Base-by-base conservation (phyloP, 805 yeast species). In the Candida orba region DNA sequence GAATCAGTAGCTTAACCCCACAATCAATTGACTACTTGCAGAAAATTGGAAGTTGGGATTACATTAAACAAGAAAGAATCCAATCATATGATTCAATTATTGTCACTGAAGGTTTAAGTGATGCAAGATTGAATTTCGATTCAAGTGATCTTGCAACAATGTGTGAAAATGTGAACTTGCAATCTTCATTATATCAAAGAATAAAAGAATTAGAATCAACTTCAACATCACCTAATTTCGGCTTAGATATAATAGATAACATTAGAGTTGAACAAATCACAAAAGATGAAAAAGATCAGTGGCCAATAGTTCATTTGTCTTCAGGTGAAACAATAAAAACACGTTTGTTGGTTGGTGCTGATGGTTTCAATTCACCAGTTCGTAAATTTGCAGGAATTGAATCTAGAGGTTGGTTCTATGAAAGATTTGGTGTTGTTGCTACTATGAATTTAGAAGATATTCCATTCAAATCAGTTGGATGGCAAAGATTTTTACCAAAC, bases 291-390 rank as follows among this genome's bases (percentile, higher is more conserved):
- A 44, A 60, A 0, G 64, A 65, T 24, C 76, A 78, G 39, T 87
- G 96, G 95, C 97, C 97, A 1, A 58, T 78, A 8, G 80, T 91
- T 13, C 68, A 73, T 23, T 67, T 90, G 13, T 75, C 77, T 13
- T 75, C 75, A 49, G 97, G 96, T 1, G 74, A 75, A 13, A 50
- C 57, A 12, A 69, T 81, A 40, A 75, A 76, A 54, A 75, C 95
- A 0, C 71, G 96, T 43, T 68, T 90, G n/a, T 67, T 90, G 18
- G 78, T 93, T 14, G 99, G 99, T 8, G 95, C 96, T 34, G 99
- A 93, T 61, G 99, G 99, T 1, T 88, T 80, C 61, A 87, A 89
- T 61, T 89, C 97, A 1, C 96, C 97, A 0, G 98, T 85, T 6
- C 74, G 97, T 39, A 72, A 75, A 49, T 90, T 75, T 57, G 83